Percentiles rank a stretch among this genome's conserved stretches.
These are phyloP conservation scores for Aspergillus versicolor DNA, from an alignment of 2,329 filamentous ascomycete species.

Conservation along the genomic window DNA sequence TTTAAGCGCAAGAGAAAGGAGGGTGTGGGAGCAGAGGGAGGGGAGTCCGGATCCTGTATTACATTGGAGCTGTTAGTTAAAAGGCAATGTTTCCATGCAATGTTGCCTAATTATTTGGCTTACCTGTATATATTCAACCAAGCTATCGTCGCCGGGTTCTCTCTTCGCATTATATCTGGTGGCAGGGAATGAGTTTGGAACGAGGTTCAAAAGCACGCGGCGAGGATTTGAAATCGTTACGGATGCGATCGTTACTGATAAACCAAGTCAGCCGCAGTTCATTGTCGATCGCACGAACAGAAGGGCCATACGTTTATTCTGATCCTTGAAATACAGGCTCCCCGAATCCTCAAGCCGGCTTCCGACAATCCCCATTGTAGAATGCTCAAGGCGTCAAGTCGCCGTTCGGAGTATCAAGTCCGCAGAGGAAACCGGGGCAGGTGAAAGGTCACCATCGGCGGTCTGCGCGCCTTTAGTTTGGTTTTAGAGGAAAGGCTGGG, in stretches of 20 bases:
- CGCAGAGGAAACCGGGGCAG: constrained; percentile 27
- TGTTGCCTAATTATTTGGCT: not conserved
- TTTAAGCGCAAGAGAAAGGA: constrained; percentile 81
- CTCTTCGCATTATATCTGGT: constrained; percentile 72
- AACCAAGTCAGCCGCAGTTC: not conserved
- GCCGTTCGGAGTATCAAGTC: constrained; percentile 27
- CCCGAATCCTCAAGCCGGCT: constrained; percentile 81
- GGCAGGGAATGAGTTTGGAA: constrained; percentile 85
- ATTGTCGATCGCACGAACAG: not conserved
- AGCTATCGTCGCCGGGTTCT: constrained; percentile 68
- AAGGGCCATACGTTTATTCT: constrained; percentile 68
- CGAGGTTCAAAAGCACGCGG: constrained; percentile 72
- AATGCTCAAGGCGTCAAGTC: constrained; percentile 24
- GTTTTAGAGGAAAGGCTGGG: constrained; percentile 16
- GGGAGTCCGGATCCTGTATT: constrained; percentile 71
- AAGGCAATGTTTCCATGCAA: not conserved
- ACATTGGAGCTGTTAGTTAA: constrained; percentile 21
- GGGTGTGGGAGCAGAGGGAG: constrained; percentile 50
- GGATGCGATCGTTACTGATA: constrained; percentile 80
- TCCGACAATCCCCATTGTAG: constrained; percentile 85
- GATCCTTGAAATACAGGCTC: constrained; percentile 82
- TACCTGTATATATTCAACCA: constrained; percentile 92
- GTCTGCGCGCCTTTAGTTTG: constrained; percentile 24
- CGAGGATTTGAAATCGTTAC: constrained; percentile 78
- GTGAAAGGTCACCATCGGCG: constrained; percentile 34